A percentile compares a stretch with the other conserved stretches of the same genome.
Evolutionary conservation across 176 grass and related monocot species (phyloP).

Genomic region (Chloris gayana): DNA sequence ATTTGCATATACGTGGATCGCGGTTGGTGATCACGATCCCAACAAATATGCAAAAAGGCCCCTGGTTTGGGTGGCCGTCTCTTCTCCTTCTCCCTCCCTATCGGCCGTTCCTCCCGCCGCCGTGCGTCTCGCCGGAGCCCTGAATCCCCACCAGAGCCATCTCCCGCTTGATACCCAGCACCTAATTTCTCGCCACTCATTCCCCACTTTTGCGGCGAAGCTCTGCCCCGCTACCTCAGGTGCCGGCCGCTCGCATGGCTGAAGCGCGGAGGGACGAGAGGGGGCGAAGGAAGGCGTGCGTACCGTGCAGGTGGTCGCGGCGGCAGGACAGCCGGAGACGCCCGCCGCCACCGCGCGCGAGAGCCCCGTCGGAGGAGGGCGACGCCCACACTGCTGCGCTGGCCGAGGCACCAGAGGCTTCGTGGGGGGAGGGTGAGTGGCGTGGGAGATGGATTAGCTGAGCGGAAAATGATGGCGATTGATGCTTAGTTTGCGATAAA

Average conservation of each 20-base stretch:
- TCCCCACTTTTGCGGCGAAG: not conserved
- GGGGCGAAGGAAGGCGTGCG: not conserved
- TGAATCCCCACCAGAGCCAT: not conserved
- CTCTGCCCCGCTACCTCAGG: not conserved
- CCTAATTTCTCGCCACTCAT: too few relatives aligned
- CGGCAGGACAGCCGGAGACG: not conserved
- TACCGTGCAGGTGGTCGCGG: slow-evolving; percentile 8
- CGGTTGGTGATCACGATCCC: too few relatives aligned
- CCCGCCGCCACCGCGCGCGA: not conserved
- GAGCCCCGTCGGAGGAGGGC: not conserved
- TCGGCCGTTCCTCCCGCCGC: not conserved
- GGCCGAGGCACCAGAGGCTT: slow-evolving; percentile 20
- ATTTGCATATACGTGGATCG: not conserved
- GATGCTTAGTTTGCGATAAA: not conserved
- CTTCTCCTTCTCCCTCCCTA: not conserved
- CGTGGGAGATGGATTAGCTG: not conserved
- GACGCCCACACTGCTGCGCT: not conserved
- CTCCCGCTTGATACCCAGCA: not conserved
- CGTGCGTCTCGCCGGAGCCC: not conserved
- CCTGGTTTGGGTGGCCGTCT: not conserved
- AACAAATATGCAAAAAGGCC: not conserved
- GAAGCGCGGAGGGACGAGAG: not conserved
- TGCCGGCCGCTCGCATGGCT: not conserved
- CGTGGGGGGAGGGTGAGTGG: not conserved
- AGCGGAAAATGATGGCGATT: not conserved